These are phyloP conservation scores for Penicillium silybi DNA, from an alignment of 495 filamentous ascomycete species.

Conservation along the genomic window DNA sequence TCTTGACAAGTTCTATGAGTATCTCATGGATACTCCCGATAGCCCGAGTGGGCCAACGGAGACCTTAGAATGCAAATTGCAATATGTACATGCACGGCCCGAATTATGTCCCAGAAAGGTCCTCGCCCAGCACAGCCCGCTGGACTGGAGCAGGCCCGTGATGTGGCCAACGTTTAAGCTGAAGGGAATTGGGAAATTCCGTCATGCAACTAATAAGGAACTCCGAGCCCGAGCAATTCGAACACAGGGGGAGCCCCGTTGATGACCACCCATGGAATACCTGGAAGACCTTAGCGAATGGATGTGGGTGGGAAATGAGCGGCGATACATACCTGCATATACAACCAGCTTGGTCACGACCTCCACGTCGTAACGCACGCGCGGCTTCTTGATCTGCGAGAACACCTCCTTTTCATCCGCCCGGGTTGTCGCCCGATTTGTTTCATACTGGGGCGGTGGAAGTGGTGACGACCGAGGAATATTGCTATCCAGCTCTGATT, in stretches of 20 bases:
- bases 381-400: conserved; percentile 74
- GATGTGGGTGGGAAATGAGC: not conserved
- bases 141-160: conserved; percentile 11
- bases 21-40: not conserved
- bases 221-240: conserved; percentile 32
- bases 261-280: conserved; percentile 34
- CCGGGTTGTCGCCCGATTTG: conserved; percentile 43
- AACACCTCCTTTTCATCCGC: conserved; percentile 78
- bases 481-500: conserved; percentile 19
- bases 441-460: conserved; percentile 27
- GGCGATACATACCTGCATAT: conserved; percentile 69
- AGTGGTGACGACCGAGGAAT: conserved; percentile 23
- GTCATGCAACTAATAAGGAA: conserved; percentile 8
- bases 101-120: conserved; percentile 7
- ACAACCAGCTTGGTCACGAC: conserved; percentile 96
- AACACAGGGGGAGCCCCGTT: conserved; percentile 30
- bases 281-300: conserved; percentile 10
- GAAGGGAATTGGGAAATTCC: not conserved
- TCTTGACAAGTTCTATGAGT: not conserved
- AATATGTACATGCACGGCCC: conserved; percentile 23
- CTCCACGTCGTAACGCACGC: conserved; percentile 94
- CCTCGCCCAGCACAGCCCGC: conserved; percentile 16
- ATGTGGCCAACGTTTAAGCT: not conserved
- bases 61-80: conserved; percentile 15
- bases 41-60: not conserved